Evolutionary conservation across 2,329 filamentous ascomycete species (phyloP).

Genomic region (Venturia pyrina): DNA sequence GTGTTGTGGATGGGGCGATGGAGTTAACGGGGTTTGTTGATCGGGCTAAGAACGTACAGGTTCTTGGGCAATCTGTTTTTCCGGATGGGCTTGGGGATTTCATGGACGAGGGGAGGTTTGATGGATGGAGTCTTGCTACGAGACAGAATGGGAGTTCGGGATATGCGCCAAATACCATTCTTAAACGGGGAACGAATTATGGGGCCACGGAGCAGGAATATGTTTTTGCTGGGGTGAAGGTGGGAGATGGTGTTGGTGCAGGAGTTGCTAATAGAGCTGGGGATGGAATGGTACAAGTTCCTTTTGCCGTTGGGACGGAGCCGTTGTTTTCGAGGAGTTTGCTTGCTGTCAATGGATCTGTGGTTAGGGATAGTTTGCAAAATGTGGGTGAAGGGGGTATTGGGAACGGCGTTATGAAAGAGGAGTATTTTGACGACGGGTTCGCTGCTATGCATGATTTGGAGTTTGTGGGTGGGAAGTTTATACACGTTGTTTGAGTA

Average conservation of each 20-base stretch:
- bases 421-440: background rate
- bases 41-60: constrained; percentile 39
- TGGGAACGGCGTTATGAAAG: background rate
- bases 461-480: background rate
- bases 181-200: constrained; percentile 39
- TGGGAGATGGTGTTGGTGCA: constrained; percentile 12
- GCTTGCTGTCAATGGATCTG: constrained; percentile 39
- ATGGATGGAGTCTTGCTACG: constrained; percentile 28
- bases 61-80: constrained; percentile 40
- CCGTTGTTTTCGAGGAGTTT: constrained; percentile 49
- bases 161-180: constrained; percentile 41
- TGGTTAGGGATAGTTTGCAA: background rate
- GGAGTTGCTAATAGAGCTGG: too few relatives aligned
- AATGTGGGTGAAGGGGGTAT: background rate
- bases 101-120: constrained; percentile 17
- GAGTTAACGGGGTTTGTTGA: constrained; percentile 38
- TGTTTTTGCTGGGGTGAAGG: constrained; percentile 38
- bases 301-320: constrained; percentile 12
- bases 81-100: constrained; percentile 47
- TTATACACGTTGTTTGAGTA: background rate
- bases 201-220: constrained; percentile 50
- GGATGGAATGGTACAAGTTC: constrained; percentile 9
- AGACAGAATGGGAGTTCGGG: constrained; percentile 47
- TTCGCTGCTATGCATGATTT: background rate
- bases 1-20: constrained; percentile 29